Percentiles rank a stretch among this genome's conserved stretches.
Evolutionary conservation across 176 grass and related monocot species (phyloP).

Genomic region (Stipa capillata): DNA sequence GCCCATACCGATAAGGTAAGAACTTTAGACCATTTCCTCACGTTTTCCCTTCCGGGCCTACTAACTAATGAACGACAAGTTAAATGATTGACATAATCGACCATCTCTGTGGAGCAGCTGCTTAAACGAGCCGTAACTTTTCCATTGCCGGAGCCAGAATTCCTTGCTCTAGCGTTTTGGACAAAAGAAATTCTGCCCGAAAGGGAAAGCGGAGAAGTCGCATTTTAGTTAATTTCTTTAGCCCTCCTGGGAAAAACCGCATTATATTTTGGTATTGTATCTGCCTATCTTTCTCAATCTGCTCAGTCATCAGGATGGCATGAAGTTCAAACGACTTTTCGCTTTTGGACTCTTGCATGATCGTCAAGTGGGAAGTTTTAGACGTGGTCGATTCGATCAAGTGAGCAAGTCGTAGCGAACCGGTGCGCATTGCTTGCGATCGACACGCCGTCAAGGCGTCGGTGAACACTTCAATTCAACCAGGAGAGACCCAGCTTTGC

Average conservation of each 20-base stretch:
- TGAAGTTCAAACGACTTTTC: slow-evolving; percentile 3
- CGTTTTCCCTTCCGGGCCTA: not conserved
- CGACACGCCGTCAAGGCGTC: not conserved
- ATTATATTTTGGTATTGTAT: too few species aligned
- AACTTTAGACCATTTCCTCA: slow-evolving; percentile 18
- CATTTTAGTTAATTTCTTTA: not conserved
- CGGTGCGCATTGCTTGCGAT: not conserved
- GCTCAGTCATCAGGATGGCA: slow-evolving; percentile 6
- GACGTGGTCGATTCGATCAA: not conserved
- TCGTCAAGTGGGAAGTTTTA: slow-evolving; percentile 7
- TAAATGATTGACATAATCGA: not conserved
- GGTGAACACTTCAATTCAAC: not conserved
- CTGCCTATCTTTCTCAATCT: not conserved
- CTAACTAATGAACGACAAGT: not conserved
- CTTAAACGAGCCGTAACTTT: slow-evolving; percentile 23
- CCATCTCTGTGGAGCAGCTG: not conserved
- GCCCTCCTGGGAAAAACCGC: too few species aligned
- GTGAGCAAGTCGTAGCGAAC: not conserved
- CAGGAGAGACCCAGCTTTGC: not conserved
- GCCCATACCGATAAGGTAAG: not conserved
- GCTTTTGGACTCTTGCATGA: not conserved
- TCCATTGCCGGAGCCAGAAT: not conserved
- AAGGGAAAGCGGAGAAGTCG: not conserved
- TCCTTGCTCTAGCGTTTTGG: not conserved
- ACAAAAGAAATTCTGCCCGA: not conserved